These are phyloP conservation scores for Claviceps maximensis DNA, from an alignment of 2,329 filamentous ascomycete species.

Conservation along the genomic window DNA sequence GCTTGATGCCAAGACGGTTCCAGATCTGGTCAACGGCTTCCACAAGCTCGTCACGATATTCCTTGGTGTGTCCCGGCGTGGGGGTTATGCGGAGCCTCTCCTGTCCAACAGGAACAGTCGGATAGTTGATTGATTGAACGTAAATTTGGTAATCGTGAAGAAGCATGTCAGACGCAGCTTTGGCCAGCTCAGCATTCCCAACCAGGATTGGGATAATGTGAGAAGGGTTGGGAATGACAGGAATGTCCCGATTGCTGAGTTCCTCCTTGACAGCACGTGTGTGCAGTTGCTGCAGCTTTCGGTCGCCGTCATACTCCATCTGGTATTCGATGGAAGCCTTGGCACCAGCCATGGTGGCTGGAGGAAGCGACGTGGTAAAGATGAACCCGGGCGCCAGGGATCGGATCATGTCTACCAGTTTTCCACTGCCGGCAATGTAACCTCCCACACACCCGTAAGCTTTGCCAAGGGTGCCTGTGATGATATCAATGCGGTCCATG, in stretches of 20 bases:
- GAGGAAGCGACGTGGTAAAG: conserved; percentile 93
- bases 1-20: conserved; percentile 78
- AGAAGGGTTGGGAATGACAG: conserved; percentile 93
- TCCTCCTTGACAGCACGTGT: conserved; percentile 87
- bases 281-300: conserved; percentile 87
- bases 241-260: conserved; percentile 67
- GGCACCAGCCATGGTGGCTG: conserved; percentile 92
- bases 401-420: conserved; percentile 82
- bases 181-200: conserved; percentile 85
- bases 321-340: conserved; percentile 89
- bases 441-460: conserved; percentile 96
- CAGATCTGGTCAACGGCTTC: conserved; percentile 77
- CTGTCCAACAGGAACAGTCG: conserved; percentile 94
- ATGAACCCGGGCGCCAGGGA: conserved; percentile 96
- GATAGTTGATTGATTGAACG: conserved; percentile 98
- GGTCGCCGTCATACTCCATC: conserved; percentile 70
- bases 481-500: conserved; percentile 95
- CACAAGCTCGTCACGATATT: conserved; percentile 76
- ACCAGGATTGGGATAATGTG: conserved; percentile 93
- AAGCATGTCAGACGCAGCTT: conserved; percentile 82
- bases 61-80: conserved; percentile 78
- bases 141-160: conserved; percentile 87
- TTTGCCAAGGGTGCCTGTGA: conserved; percentile 93
- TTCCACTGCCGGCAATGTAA: conserved; percentile 83
- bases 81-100: conserved; percentile 93